Percentiles rank a stretch among this genome's conserved stretches.
These are phyloP conservation scores for Cichorium intybus DNA, from an alignment of 140 eudicot genomes.

Conservation along the genomic window DNA sequence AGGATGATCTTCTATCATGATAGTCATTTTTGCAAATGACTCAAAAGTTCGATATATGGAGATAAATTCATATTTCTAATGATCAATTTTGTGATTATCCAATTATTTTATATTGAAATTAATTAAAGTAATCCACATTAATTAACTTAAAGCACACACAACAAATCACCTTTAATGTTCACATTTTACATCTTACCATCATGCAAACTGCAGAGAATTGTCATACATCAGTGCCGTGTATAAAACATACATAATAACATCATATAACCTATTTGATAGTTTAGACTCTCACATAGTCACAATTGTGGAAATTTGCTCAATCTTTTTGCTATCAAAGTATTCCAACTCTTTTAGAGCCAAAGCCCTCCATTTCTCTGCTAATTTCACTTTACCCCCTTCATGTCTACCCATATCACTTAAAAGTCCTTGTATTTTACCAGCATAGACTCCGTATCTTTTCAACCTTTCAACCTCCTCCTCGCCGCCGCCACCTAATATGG, in stretches of 20 bases:
- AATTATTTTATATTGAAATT: too few relatives aligned
- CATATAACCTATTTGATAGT: not conserved
- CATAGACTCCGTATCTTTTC: conserved; percentile 49
- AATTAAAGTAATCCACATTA: too few relatives aligned
- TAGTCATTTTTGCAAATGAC: too few relatives aligned
- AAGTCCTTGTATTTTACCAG: conserved; percentile 46
- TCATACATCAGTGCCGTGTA: too few relatives aligned
- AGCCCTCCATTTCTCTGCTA: conserved; percentile 30
- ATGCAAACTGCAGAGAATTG: too few relatives aligned
- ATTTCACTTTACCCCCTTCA: conserved; percentile 13
- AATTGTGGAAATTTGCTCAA: conserved; percentile 35
- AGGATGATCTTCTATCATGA: too few relatives aligned
- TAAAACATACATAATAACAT: not conserved
- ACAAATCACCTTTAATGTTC: too few relatives aligned
- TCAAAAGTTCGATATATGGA: too few relatives aligned
- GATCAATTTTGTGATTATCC: too few relatives aligned
- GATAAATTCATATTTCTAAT: too few relatives aligned
- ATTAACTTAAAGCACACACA: too few relatives aligned
- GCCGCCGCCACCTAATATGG: conserved; percentile 64
- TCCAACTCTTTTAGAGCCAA: conserved; percentile 52
- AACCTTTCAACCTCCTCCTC: conserved; percentile 52
- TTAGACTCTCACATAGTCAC: conserved; percentile 15
- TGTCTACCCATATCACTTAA: conserved; percentile 10
- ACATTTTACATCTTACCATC: too few relatives aligned
- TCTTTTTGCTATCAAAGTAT: conserved; percentile 15